Evolutionary conservation across 1,284 basidiomycete species (phyloP).

Genomic region (Agroathelia rolfsii): DNA sequence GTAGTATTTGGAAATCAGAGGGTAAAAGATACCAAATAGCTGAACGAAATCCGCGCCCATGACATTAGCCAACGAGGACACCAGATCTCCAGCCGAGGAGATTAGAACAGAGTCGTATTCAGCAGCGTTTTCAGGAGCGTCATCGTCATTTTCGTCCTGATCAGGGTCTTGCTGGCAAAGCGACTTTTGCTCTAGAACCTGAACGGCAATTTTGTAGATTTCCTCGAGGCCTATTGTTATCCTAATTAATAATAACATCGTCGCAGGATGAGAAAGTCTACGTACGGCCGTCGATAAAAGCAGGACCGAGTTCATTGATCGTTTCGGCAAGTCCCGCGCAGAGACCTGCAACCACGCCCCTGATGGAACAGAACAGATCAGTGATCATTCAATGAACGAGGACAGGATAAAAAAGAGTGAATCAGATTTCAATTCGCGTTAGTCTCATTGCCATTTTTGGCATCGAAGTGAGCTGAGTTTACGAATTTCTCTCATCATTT

Average conservation of each 20-base stretch:
- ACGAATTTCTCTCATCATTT: conserved; percentile 52
- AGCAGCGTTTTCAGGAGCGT: conserved; percentile 77
- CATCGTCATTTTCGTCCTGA: conserved; percentile 78
- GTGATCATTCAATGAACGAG: conserved; percentile 11
- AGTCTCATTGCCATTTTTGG: conserved; percentile 50
- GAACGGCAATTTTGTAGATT: conserved; percentile 70
- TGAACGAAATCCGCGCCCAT: conserved; percentile 82
- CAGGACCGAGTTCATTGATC: conserved; percentile 85
- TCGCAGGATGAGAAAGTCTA: conserved; percentile 11
- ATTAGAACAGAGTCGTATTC: conserved; percentile 97
- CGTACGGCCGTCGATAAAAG: conserved; percentile 66
- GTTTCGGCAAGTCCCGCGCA: conserved; percentile 86
- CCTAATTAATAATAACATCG: conserved; percentile 9
- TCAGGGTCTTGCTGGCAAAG: conserved; percentile 96
- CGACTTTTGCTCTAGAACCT: conserved; percentile 87
- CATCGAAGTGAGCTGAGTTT: conserved; percentile 87
- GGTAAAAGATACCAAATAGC: conserved; percentile 81
- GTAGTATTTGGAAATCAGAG: conserved; percentile 89
- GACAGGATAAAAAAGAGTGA: conserved; percentile 10
- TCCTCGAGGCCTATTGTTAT: conserved; percentile 58
- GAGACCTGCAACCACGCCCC: conserved; percentile 79
- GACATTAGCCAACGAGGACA: conserved; percentile 81
- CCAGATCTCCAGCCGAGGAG: conserved; percentile 90
- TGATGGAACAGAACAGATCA: conserved; percentile 27
- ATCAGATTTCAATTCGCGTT: conserved; percentile 23